These are phyloP conservation scores for Calonectria honghensis DNA, from an alignment of 2,329 filamentous ascomycete species.

Conservation along the genomic window DNA sequence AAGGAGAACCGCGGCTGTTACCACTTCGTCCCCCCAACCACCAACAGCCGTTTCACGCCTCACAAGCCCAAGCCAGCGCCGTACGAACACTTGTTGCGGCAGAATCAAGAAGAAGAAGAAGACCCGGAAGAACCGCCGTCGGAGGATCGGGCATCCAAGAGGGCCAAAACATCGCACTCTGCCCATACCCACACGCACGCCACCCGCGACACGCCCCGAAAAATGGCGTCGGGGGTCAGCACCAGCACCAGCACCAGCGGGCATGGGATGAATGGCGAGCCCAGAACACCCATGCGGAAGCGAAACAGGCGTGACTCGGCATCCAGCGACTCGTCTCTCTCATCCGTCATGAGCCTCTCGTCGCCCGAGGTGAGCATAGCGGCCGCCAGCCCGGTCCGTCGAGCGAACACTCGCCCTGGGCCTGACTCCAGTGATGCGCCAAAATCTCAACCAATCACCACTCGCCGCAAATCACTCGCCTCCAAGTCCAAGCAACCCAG, in stretches of 20 bases:
- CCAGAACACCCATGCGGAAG: slow-evolving; percentile 62
- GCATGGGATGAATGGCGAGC: slow-evolving; percentile 45
- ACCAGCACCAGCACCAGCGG: slow-evolving; percentile 35
- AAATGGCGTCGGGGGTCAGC: slow-evolving; percentile 50
- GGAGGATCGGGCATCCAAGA: slow-evolving; percentile 60
- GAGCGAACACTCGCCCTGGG: slow-evolving; percentile 52
- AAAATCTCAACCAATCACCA: slow-evolving; percentile 64
- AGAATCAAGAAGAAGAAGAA: slow-evolving; percentile 52
- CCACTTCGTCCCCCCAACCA: slow-evolving; percentile 72
- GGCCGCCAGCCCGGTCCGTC: slow-evolving; percentile 55
- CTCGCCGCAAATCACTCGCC: slow-evolving; percentile 63
- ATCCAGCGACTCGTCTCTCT: slow-evolving; percentile 66
- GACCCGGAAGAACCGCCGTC: slow-evolving; percentile 40
- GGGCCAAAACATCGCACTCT: slow-evolving; percentile 59
- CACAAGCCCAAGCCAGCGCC: slow-evolving; percentile 69
- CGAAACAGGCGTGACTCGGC: slow-evolving; percentile 61
- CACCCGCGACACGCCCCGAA: slow-evolving; percentile 53
- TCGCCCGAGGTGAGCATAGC: slow-evolving; percentile 61
- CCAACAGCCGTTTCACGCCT: slow-evolving; percentile 64
- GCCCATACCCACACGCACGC: slow-evolving; percentile 46
- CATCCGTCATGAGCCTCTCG: slow-evolving; percentile 62
- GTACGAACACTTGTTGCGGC: slow-evolving; percentile 67
- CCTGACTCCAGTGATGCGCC: slow-evolving; percentile 60
- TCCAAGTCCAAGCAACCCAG: slow-evolving; percentile 60
- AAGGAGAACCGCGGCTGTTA: slow-evolving; percentile 70